phyloP scores from a whole-genome alignment of 768 basidiomycete species.

The Pulveroboletus sp. region DNA sequence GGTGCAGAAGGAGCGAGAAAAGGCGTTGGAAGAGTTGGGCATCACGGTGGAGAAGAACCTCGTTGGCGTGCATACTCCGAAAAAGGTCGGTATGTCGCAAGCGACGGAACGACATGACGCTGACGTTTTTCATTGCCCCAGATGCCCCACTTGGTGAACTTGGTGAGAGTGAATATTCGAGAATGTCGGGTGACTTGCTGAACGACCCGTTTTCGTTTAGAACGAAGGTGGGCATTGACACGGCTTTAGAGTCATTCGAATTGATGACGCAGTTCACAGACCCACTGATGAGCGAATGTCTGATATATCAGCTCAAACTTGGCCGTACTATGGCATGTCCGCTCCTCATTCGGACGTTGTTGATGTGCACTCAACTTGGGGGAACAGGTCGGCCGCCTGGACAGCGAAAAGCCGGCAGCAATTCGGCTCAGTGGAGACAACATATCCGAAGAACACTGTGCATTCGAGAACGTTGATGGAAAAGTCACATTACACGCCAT shows the following conservation, averaged over 20 bases:
- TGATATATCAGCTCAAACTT: slow-evolving; percentile 87
- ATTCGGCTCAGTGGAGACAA: slow-evolving; percentile 92
- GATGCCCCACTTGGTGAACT: slow-evolving; percentile 92
- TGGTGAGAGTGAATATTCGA: slow-evolving; percentile 52
- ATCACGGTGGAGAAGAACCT: slow-evolving; percentile 96
- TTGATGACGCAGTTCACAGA: slow-evolving; percentile 43
- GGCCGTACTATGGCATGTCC: slow-evolving; percentile 69
- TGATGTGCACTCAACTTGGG: slow-evolving; percentile 12
- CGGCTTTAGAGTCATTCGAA: not conserved
- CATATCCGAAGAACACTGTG: slow-evolving; percentile 90
- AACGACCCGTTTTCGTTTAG: slow-evolving; percentile 32
- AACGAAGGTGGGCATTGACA: slow-evolving; percentile 58
- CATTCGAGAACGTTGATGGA: slow-evolving; percentile 82
- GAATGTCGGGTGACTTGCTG: slow-evolving; percentile 3
- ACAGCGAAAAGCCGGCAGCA: slow-evolving; percentile 75
- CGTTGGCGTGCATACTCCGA: slow-evolving; percentile 96
- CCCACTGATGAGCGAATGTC: slow-evolving; percentile 94
- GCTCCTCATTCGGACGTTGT: not conserved
- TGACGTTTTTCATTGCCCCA: slow-evolving; percentile 30
- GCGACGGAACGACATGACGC: slow-evolving; percentile 3
- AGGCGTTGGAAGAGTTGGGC: slow-evolving; percentile 94
- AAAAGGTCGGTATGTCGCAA: slow-evolving; percentile 53
- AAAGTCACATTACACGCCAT: slow-evolving; percentile 78
- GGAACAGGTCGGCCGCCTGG: slow-evolving; percentile 76
- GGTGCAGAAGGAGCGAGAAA: slow-evolving; percentile 95